phyloP scores from a whole-genome alignment of 2,329 filamentous ascomycete genomes.

The Blastomyces parvus region DNA sequence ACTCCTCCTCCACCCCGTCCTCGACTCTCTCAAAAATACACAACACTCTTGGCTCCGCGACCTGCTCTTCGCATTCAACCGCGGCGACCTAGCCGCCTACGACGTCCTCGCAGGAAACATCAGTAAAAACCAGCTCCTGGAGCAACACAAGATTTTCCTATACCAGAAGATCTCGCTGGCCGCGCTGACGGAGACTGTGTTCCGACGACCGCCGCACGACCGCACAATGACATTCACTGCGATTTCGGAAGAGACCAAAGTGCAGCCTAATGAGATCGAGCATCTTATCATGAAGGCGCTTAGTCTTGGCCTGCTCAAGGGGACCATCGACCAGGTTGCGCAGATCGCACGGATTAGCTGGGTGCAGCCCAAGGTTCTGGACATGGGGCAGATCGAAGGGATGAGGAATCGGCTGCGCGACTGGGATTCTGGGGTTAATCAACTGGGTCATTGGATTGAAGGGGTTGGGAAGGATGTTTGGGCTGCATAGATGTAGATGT shows the following conservation, averaged over 20 bases:
- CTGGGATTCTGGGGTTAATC: constrained; percentile 93
- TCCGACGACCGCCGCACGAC: constrained; percentile 90
- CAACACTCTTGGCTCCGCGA: constrained; percentile 82
- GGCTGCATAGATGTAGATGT: constrained; percentile 59
- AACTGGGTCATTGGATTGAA: constrained; percentile 96
- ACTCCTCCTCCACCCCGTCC: constrained; percentile 91
- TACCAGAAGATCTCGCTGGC: constrained; percentile 98
- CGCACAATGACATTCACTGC: constrained; percentile 85
- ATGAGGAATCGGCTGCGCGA: constrained; percentile 84
- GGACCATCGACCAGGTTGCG: constrained; percentile 93
- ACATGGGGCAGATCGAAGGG: constrained; percentile 86
- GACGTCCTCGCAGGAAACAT: constrained; percentile 75
- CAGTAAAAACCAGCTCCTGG: constrained; percentile 66
- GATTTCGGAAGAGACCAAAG: constrained; percentile 86
- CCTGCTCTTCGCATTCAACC: constrained; percentile 95
- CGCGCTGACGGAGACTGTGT: constrained; percentile 89
- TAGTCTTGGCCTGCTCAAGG: constrained; percentile 77
- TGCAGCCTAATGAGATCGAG: constrained; percentile 84
- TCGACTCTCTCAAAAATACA: constrained; percentile 68
- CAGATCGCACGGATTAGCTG: constrained; percentile 92
- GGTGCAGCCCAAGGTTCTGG: constrained; percentile 97
- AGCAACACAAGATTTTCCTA: constrained; percentile 70
- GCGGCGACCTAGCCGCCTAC: constrained; percentile 81
- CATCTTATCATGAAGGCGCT: constrained; percentile 99
- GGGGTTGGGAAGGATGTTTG: constrained; percentile 88